Base-by-base conservation (phyloP, 2,329 filamentous ascomycete genomes). In the Diaporthe eres region DNA sequence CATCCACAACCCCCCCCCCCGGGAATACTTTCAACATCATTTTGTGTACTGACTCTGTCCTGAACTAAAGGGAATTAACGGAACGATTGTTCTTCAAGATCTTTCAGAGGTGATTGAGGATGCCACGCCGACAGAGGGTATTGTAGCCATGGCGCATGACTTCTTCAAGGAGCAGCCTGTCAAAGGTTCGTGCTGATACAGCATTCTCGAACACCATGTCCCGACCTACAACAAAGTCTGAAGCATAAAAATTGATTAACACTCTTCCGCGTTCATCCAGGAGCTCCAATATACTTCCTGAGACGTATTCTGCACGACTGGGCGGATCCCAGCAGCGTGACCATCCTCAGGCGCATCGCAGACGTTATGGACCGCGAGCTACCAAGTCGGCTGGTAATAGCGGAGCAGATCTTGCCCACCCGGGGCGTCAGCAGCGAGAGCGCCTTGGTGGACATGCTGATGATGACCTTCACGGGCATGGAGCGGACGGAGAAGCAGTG, bases 211-310 rank as follows among this genome's bases (percentile, higher is more conserved):
- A 4, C 9, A 15, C 17, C 15, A 8, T 34, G 2, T 34, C 25
- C 15, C 44, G 8, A 19, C 2, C 47, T 19, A 7, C 2, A n/a
- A 1, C 63, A 0, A 37, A 25, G 12, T 19, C 8, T 51, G 10
- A 25, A 31, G 31, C 31, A 6, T 9, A 44, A 1, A 34, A 13
- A 12, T 2, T 55, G 7, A 65, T 31, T 5, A 25, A 42, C 17
- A 31, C 25, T 34, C 17, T 44, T 17, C n/a, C 6, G 25, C 44
- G n/a, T 25, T 19, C 10, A 22, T 10, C 13, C 58, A 77, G 79
- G 77, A 4, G 79, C 80, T 15, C 78, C 77, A 25, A 77, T 80
- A 60, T 81, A 80, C 74, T 79, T 73, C 60, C 28, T 80, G 9
- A 68, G 79, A 2, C 77, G 51, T 4, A 78, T 81, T 9, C 58